Conservation (phyloP, 1,139 yeast genomes). For the Wickerhamomyces sp. region DNA sequence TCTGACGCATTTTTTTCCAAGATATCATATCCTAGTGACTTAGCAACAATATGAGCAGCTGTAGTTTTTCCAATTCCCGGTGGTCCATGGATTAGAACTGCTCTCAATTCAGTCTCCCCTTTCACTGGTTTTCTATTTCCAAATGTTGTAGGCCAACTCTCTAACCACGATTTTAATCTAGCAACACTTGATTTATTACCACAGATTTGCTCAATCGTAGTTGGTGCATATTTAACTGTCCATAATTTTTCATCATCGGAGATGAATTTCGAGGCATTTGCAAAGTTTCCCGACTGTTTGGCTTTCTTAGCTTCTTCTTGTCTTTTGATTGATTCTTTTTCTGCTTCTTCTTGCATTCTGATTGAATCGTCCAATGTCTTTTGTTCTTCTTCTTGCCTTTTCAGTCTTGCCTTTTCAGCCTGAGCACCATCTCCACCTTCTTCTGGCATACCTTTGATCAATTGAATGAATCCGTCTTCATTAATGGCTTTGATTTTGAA, state of each 20-base stretch:
- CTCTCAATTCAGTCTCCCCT: constrained; percentile 65
- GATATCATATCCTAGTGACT: constrained; percentile 63
- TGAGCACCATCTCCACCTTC: constrained; percentile 83
- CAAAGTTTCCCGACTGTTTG: constrained; percentile 19
- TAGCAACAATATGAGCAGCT: constrained; percentile 71
- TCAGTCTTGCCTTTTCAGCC: constrained; percentile 68
- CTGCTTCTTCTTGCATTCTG: constrained; percentile 37
- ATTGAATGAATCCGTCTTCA: constrained; percentile 78
- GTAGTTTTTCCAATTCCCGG: constrained; percentile 85
- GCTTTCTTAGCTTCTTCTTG: constrained; percentile 23
- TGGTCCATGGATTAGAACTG: constrained; percentile 81
- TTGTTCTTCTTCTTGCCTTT: constrained; percentile 63
- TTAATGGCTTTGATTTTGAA: constrained; percentile 74
- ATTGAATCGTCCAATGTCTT: constrained; percentile 47
- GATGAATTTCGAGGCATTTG: constrained; percentile 18
- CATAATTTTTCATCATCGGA: constrained; percentile 58
- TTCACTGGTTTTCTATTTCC: constrained; percentile 54
- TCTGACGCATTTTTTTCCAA: constrained; percentile 84
- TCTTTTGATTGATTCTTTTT: constrained; percentile 24
- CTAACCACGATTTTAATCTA: constrained; percentile 67
- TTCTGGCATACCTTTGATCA: constrained; percentile 77
- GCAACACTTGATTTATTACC: constrained; percentile 81
- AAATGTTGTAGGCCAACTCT: constrained; percentile 61
- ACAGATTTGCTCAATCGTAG: constrained; percentile 66
- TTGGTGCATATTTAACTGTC: constrained; percentile 94